Evolutionary conservation across 208 protist species (phyloP).

Genomic region (Acanthamoeba castellanii): DNA sequence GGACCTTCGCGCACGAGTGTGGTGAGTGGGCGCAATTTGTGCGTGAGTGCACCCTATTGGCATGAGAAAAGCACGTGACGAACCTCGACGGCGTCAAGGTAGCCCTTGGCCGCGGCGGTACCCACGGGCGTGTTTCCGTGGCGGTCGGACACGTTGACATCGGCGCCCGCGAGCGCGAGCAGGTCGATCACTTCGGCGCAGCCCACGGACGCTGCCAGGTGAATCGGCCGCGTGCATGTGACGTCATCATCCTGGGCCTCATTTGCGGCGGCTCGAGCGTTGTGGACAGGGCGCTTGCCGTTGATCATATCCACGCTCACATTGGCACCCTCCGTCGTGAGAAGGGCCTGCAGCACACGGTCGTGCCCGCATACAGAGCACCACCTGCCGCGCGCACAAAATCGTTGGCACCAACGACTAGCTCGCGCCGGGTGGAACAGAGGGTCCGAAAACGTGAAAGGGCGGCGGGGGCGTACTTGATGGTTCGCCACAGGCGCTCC

Average conservation of each 20-base stretch:
- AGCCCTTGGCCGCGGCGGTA: not conserved
- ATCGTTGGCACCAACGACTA: no score
- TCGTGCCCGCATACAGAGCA: not conserved
- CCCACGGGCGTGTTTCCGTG: not conserved
- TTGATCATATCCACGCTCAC: constrained; percentile 8
- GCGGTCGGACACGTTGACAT: not conserved
- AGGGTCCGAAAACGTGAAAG: no score
- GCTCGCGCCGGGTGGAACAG: no score
- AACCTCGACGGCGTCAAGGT: not conserved
- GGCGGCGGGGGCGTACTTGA: not conserved
- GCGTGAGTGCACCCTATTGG: no score
- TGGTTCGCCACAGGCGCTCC: not conserved
- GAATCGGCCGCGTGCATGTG: not conserved
- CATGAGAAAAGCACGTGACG: no score
- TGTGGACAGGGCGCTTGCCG: not conserved
- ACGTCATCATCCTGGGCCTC: no score
- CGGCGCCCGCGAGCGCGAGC: constrained; percentile 7
- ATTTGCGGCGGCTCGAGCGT: not conserved
- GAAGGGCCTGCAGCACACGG: not conserved
- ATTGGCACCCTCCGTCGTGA: not conserved
- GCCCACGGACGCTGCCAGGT: not conserved
- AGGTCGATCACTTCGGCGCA: not conserved
- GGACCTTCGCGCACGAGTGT: not conserved
- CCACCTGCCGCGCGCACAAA: not conserved
- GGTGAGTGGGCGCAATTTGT: no score